These are phyloP conservation scores for Lecanoromycetidae sp. DNA, from an alignment of 2,329 filamentous ascomycete species.

Conservation along the genomic window DNA sequence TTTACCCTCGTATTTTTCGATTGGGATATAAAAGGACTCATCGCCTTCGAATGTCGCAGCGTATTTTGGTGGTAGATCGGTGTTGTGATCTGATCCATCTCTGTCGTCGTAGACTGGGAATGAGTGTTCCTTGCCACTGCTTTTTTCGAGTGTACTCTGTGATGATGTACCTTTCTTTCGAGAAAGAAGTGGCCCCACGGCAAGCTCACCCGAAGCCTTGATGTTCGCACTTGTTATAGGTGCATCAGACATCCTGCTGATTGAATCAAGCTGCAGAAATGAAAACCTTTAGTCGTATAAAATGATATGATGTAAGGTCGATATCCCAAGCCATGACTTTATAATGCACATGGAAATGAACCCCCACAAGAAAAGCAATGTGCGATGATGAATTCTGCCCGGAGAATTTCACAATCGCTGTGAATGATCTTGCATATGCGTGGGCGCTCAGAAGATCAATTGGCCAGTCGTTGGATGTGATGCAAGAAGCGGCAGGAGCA, in stretches of 20 bases:
- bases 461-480: not conserved
- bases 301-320: too few species aligned
- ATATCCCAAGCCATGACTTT: not conserved
- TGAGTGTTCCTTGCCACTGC: not conserved
- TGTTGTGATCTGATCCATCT: not conserved
- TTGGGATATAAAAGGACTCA: conserved; percentile 13
- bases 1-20: conserved; percentile 16
- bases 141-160: not conserved
- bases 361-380: not conserved
- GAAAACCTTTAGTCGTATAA: too few species aligned
- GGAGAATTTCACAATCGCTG: not conserved
- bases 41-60: not conserved
- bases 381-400: not conserved
- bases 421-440: not conserved
- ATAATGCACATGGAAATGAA: not conserved
- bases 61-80: not conserved
- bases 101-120: too few species aligned
- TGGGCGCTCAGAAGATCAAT: not conserved
- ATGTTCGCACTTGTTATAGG: not conserved
- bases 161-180: not conserved
- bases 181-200: not conserved
- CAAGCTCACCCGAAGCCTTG: not conserved
- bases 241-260: not conserved
- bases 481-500: not conserved
- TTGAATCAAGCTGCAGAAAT: not conserved